Evolutionary conservation across 495 filamentous ascomycete genomes (phyloP), one percentile per base, ranked within the genome.

Genomic region (Melanomma pulvis-pyrius): DNA sequence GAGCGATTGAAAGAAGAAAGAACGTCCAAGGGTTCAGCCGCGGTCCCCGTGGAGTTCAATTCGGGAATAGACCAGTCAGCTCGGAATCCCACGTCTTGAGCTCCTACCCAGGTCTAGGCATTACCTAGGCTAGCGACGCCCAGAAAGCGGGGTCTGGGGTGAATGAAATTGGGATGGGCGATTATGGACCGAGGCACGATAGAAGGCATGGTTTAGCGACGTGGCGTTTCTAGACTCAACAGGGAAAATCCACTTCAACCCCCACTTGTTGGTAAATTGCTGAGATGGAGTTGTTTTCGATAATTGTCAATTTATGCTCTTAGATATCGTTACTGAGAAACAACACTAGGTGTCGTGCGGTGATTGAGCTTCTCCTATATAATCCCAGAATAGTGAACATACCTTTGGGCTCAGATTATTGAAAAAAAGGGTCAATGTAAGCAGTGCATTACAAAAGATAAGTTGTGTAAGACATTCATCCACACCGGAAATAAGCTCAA

Each of bases 71-170:
- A n/a, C n/a, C n/a, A n/a, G 3, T 17, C 13, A 44, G 39, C 39
- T 44, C 13, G 39, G 39, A 44, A 44, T 44, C 39, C 17, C n/a
- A 7, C 32, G 13, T 36, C 32, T 6, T 36, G 13, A 36, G 32
- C 32, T 36, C 32, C 39, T 44, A 15, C 3, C 39, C n/a, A 44
- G 39, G 3, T 17, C 3, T 44, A 44, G 17, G 8, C n/a, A n/a
- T 44, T 17, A 17, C 8, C n/a, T n/a, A 44, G 39, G 39, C 39
- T 44, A 44, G 39, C 8, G 25, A 29, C 17, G 2, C 17, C 25
- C 28, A 54, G 32, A 26, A 54, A 29, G 51, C 51, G 51, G 51
- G 51, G 51, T 54, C 51, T 54, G 51, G 51, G 51, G 51, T 51
- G 48, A 24, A 26, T 24, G 7, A 26, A 29, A 51, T 9, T 5